These are phyloP conservation scores for Samsoniella hepiali DNA, from an alignment of 2,329 filamentous ascomycete genomes.

Conservation along the genomic window DNA sequence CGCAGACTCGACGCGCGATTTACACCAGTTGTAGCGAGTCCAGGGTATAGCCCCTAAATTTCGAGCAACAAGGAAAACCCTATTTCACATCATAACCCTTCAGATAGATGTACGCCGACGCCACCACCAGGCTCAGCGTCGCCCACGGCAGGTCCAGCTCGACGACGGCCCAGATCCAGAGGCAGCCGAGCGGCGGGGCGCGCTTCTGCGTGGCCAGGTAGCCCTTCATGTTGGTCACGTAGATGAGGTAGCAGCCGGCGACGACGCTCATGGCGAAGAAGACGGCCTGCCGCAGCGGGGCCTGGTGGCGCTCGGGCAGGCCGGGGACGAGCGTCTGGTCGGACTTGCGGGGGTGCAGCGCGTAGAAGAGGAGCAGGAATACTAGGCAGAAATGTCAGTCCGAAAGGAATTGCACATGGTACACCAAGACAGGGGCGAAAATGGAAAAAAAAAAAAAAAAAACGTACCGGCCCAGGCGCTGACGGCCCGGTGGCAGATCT, in stretches of 20 bases:
- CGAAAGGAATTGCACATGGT: constrained; percentile 8
- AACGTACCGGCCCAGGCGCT: constrained; percentile 52
- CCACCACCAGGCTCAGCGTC: constrained; percentile 48
- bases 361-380: constrained; percentile 53
- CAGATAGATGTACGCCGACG: constrained; percentile 45
- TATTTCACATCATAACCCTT: constrained; percentile 48
- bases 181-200: constrained; percentile 79
- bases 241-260: constrained; percentile 75
- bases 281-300: constrained; percentile 51
- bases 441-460: no score
- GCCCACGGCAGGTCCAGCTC: constrained; percentile 74
- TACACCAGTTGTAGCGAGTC: background rate
- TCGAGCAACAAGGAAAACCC: background rate
- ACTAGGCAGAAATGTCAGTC: constrained; percentile 37
- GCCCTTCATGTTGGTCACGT: constrained; percentile 72
- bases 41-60: background rate
- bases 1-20: background rate
- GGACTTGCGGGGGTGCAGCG: constrained; percentile 52
- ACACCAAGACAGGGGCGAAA: background rate
- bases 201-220: constrained; percentile 91
- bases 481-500: constrained; percentile 50
- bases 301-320: constrained; percentile 45
- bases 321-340: constrained; percentile 49
- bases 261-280: constrained; percentile 61
- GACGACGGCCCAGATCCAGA: constrained; percentile 92